Evolutionary conservation across 1,139 yeast genomes (phyloP), one percentile per base, ranked within the genome.

Genomic region (Suhomyces wounanorum): DNA sequence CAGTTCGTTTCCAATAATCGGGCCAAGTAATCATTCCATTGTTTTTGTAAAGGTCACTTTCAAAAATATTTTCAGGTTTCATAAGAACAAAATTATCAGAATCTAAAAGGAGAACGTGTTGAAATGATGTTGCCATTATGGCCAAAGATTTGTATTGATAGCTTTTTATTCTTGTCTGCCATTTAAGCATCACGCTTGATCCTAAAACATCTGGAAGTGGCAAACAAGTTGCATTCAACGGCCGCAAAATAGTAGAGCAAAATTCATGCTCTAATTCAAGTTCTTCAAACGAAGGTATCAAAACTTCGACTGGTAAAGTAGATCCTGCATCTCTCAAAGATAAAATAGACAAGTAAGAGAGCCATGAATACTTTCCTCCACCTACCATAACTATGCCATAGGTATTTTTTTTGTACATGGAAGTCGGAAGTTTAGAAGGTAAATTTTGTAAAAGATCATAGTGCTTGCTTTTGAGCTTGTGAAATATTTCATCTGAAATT

Each of bases 1-100:
- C 84, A 0, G 89, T 80, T 57, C 95, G 75, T 58, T 79, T 77
- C 96, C 96, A 89, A 64, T 82, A 88, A 66, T 89, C 96, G 4
- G 95, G 94, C 92, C 95, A 88, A 28, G 86, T 70, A 4, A 88
- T 78, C 69, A 86, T 75, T 1, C 94, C 92, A 45, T 75, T 67
- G 18, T 75, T 61, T 39, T 66, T 66, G 66, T 77, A 88, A 7
- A 89, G 81, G 37, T 78, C 79, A 48, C 80, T 73, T 8, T 73
- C 72, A 59, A 88, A 83, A 2, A 86, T 53, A 4, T 55, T 51
- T 42, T 72, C 78, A 0, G 80, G 80, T 36, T 72, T 68, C 23
- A 65, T 55, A 13, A 76, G 59, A 4, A 72, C 55, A 3, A 75
- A 60, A 53, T 76, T 77, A 52, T 77, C 81, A 8, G 79, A 71